A percentile compares a stretch with the other conserved stretches of the same genome.
These are phyloP conservation scores for Hygrophorus pudorinus DNA, from an alignment of 768 basidiomycete genomes.

Conservation along the genomic window DNA sequence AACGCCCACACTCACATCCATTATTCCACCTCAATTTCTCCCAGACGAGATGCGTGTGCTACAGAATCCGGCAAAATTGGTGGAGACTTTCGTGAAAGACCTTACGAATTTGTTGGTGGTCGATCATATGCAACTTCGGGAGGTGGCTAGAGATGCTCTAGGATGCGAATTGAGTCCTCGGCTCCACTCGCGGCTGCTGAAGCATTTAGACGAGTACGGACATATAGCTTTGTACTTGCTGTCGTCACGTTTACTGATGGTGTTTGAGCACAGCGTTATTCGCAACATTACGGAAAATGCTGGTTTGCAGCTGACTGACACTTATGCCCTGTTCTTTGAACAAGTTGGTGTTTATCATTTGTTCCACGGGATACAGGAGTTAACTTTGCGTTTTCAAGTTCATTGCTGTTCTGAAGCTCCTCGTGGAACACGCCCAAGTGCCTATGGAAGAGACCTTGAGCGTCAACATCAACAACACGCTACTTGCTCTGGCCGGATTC, in stretches of 20 bases:
- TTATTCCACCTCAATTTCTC: slow-evolving; percentile 48
- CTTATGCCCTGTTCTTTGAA: slow-evolving; percentile 52
- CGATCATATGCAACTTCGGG: slow-evolving; percentile 59
- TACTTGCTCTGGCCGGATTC: slow-evolving; percentile 52
- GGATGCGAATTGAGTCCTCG: slow-evolving; percentile 69
- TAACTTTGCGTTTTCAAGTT: slow-evolving; percentile 33
- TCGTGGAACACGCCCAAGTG: slow-evolving; percentile 62
- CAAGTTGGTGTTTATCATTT: slow-evolving; percentile 38
- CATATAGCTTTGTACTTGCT: background rate
- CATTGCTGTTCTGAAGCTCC: slow-evolving; percentile 63
- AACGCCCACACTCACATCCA: slow-evolving; percentile 35
- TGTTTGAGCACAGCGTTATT: slow-evolving; percentile 17
- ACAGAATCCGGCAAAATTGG: slow-evolving; percentile 44
- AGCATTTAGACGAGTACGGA: slow-evolving; percentile 65
- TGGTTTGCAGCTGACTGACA: slow-evolving; percentile 31
- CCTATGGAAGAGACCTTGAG: slow-evolving; percentile 49
- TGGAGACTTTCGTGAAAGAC: slow-evolving; percentile 56
- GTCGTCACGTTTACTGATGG: background rate
- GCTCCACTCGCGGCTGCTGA: slow-evolving; percentile 57
- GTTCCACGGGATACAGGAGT: background rate
- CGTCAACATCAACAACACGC: slow-evolving; percentile 52
- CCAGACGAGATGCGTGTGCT: slow-evolving; percentile 66
- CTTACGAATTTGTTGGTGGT: slow-evolving; percentile 60
- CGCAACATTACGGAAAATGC: slow-evolving; percentile 39
- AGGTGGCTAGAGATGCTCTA: slow-evolving; percentile 71